Conservation (phyloP, 305 asterid species). For the Fraxinus nigra region DNA sequence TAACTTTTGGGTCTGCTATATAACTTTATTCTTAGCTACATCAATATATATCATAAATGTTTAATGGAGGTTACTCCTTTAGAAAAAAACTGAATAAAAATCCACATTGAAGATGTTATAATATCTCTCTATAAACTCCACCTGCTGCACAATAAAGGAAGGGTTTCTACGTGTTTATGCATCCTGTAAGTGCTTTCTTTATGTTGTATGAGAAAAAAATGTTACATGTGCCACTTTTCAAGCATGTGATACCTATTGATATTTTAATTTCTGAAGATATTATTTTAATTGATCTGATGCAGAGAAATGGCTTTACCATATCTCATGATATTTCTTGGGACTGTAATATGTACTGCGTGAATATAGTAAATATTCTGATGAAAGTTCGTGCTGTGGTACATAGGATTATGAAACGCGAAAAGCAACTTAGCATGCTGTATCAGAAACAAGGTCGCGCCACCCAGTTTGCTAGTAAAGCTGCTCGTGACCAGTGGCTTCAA, state of each 20-base stretch:
- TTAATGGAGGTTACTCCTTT: not conserved
- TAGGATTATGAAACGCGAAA: slow-evolving; percentile 96
- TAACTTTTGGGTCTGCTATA: not conserved
- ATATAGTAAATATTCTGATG: slow-evolving; percentile 6
- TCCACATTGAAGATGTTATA: not conserved
- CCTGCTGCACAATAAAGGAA: not conserved
- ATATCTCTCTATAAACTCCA: not conserved
- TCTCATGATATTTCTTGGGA: slow-evolving; percentile 9
- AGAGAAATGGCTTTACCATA: not conserved
- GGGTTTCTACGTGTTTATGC: not conserved
- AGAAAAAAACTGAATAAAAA: not conserved
- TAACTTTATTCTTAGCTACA: not conserved
- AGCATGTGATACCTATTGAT: not conserved
- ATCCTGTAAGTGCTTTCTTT: not conserved
- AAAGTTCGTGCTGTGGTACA: slow-evolving; percentile 9
- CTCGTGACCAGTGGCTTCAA: slow-evolving; percentile 89
- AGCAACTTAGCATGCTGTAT: slow-evolving; percentile 95
- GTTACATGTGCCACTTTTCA: not conserved
- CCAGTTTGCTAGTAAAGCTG: slow-evolving; percentile 84
- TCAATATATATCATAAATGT: not conserved
- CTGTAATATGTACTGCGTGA: slow-evolving; percentile 11
- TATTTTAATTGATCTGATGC: not conserved
- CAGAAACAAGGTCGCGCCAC: slow-evolving; percentile 99
- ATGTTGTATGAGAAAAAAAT: not conserved
- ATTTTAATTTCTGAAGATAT: not conserved